Conservation (phyloP, 441 rosid species). For the Hura crepitans region DNA sequence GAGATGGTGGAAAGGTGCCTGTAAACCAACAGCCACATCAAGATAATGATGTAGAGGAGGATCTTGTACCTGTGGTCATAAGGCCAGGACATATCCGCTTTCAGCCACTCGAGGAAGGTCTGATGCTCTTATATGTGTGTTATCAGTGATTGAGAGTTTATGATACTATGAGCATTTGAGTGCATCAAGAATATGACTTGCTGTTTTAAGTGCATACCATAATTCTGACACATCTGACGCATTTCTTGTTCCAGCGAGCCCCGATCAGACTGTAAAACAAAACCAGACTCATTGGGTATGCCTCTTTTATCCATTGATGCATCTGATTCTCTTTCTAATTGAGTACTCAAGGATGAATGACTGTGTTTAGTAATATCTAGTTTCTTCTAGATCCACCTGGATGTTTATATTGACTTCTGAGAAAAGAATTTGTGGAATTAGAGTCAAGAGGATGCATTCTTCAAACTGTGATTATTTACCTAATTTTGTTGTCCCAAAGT, state of each 20-base stretch:
- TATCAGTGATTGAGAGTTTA: background rate
- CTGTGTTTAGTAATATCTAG: background rate
- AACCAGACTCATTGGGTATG: constrained; percentile 53
- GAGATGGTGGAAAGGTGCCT: constrained; percentile 13
- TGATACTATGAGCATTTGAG: constrained; percentile 6
- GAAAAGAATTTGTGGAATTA: background rate
- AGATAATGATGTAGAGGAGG: constrained; percentile 42
- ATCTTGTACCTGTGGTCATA: constrained; percentile 60
- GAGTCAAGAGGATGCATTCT: background rate
- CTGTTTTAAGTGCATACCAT: constrained; percentile 1
- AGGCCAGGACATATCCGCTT: constrained; percentile 96
- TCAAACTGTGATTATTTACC: background rate
- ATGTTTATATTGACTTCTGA: background rate
- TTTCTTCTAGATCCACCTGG: background rate
- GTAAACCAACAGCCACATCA: constrained; percentile 31
- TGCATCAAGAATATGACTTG: constrained; percentile 15
- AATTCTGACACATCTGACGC: constrained; percentile 19
- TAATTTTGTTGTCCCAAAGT: background rate
- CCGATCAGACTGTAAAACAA: constrained; percentile 40
- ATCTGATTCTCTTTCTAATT: background rate
- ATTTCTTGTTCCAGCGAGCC: constrained; percentile 40
- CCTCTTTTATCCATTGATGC: constrained; percentile 11
- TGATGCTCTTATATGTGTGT: constrained; percentile 9
- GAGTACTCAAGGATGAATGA: constrained; percentile 4
- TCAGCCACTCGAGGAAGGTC: constrained; percentile 58